phyloP scores from a whole-genome alignment of 2,329 filamentous ascomycete genomes.

The Cercospora sp. region DNA sequence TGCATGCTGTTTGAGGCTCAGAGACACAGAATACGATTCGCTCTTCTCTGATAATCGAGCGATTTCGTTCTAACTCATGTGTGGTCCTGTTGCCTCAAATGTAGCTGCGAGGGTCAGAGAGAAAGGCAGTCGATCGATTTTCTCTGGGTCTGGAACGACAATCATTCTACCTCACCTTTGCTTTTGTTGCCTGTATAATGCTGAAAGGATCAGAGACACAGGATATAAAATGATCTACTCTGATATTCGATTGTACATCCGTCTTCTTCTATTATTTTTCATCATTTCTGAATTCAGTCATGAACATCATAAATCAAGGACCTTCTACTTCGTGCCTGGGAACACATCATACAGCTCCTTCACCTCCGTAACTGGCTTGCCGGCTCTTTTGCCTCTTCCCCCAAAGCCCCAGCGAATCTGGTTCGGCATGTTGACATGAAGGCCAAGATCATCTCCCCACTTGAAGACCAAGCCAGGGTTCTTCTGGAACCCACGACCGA shows the following conservation, averaged over 20 bases:
- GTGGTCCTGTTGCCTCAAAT: neutral
- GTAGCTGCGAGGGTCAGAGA: neutral
- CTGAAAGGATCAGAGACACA: neutral
- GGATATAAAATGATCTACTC: neutral
- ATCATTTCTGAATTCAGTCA: neutral
- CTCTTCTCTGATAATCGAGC: too few relatives aligned
- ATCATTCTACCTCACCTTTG: neutral
- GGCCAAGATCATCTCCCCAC: constrained; percentile 70
- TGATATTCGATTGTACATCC: neutral
- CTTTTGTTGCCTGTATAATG: neutral
- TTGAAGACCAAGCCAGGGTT: constrained; percentile 56
- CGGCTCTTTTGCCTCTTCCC: constrained; percentile 46
- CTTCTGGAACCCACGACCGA: constrained; percentile 75
- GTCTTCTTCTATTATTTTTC: neutral
- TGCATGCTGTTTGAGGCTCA: too few relatives aligned
- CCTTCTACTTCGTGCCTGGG: constrained; percentile 6
- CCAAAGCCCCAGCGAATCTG: constrained; percentile 67
- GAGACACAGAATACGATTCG: too few relatives aligned
- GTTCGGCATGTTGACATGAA: constrained; percentile 69
- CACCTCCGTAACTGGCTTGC: constrained; percentile 28
- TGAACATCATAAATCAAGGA: neutral
- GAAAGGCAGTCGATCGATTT: neutral
- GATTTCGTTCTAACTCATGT: too few relatives aligned
- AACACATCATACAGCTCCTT: constrained; percentile 11
- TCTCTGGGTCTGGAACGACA: neutral